A percentile compares a stretch with the other conserved stretches of the same genome.
These are phyloP conservation scores for Rhodomyrtus psidioides DNA, from an alignment of 441 rosid species.

Conservation along the genomic window DNA sequence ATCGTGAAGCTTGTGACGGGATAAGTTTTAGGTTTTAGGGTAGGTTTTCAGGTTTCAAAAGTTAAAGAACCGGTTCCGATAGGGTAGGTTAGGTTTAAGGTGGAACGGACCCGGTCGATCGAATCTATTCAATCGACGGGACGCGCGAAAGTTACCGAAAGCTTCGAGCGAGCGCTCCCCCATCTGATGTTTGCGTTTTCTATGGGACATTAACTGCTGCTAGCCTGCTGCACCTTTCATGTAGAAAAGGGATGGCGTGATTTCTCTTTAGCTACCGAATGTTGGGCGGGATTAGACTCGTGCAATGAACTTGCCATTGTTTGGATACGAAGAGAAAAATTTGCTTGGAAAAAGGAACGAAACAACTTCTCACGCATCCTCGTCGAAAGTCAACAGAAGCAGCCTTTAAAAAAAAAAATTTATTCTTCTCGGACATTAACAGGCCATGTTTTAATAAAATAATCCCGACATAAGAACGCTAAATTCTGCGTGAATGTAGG, in stretches of 20 bases:
- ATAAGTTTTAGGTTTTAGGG: too few relatives aligned
- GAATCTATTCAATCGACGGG: neutral
- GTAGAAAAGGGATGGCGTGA: neutral
- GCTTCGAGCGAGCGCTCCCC: neutral
- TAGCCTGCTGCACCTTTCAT: neutral
- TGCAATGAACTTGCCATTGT: neutral
- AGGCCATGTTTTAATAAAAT: neutral
- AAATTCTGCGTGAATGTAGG: neutral
- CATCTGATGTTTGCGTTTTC: neutral
- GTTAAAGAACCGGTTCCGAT: too few relatives aligned
- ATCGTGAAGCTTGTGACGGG: too few relatives aligned
- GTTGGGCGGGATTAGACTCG: neutral
- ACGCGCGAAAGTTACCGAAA: neutral
- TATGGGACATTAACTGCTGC: neutral
- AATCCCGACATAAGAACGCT: neutral
- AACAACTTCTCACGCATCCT: neutral
- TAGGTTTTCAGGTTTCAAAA: too few relatives aligned
- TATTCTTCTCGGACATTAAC: accelerated
- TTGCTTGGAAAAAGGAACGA: neutral
- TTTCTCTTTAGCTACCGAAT: neutral
- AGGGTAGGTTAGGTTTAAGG: too few relatives aligned
- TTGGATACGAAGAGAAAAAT: neutral
- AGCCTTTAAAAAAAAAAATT: too few relatives aligned
- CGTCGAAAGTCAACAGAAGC: neutral
- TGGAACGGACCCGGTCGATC: neutral